Evolutionary conservation across 306 rosid species (phyloP), one percentile per base, ranked within the genome.

Genomic region (Abrus precatorius): DNA sequence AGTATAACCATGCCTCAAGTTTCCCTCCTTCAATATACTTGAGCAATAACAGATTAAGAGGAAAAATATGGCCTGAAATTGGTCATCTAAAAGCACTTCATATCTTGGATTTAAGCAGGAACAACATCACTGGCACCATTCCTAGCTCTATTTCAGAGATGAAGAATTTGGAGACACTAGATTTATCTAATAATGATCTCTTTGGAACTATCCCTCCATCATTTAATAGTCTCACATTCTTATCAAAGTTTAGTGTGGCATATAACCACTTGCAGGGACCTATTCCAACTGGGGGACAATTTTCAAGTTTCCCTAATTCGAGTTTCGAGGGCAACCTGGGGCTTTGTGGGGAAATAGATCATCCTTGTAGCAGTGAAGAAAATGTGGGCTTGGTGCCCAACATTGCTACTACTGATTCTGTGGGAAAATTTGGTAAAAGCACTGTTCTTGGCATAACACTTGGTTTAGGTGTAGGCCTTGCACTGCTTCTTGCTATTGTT

Each of bases 201-300:
- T 27, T 43, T 77, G 93, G 93, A 80, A 64, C 74, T 7, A 88
- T 90, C 57, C 93, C 93, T 63, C 77, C 71, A 9, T 83, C 88
- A 50, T 80, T 89, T 38, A 78, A 65, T 76, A 83, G 72, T 65
- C 93, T 89, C 73, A 89, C 89, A 32, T 89, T 89, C 85, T 73
- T 89, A 83, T 89, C 93, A 3, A 89, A 80, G 82, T 89, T 89
- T 27, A 83, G 86, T 44, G 94, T 90, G 77, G 94, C 91, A 45
- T 65, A 86, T 84, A 90, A 90, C 69, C 88, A 81, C 83, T 81
- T 90, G 83, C 81, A 71, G 48, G 92, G 94, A 44, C 72, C 72
- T 20, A 86, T 90, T 79, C 94, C 94, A 29, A 72, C 27, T 0
- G 89, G 86, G 6, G 92, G 87, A 57, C 94, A 90, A 71, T 90